Evolutionary conservation across 768 basidiomycete species (phyloP), one percentile per base, ranked within the genome.

Genomic region (Artomyces pyxidatus): DNA sequence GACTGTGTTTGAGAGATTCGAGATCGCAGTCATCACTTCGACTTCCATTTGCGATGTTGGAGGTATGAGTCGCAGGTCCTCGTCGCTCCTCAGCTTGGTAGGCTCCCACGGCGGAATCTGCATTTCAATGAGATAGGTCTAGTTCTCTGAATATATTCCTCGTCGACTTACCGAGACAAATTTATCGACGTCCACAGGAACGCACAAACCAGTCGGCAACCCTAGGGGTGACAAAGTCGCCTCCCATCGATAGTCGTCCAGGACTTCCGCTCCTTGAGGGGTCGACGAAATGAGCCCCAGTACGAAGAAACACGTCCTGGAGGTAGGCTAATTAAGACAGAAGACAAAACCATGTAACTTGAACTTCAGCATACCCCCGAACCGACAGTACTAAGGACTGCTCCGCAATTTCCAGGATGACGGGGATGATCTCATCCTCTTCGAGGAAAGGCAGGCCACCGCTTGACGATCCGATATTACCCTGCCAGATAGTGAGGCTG

Each of bases 361-460:
- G 4, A 35, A 7, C 38, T 6, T 5, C n/a, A 2, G n/a, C 85
- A 56, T 61, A 96, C 95, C 95, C 96, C 73, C 91, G 73, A 25
- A 98, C 83, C 5, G 93, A 96, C 26, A 95, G 81, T 47, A 97
- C 85, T 1, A 77, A 76, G 1, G 94, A 96, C 50, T 86, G 76
- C 59, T 91, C 88, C 6, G 94, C 91, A 45, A 98, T 97, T 51
- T 91, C 83, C 35, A 97, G 72, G 47, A 99, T 84, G 6, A 81
- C 78, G 21, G 91, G 88, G 37, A 98, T 85, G 48, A 98, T 83
- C 57, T 94, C 93, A 62, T 96, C 91, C 52, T 95, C 93, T 60
- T 98, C 95, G 27, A 98, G 74, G 64, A 99, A 93, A 1, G 83
- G 85, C n/a, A 98, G 74, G 0, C 96, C 96, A 7, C 90, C 83